phyloP scores from a whole-genome alignment of 345 rosid genomes.

The Arabidopsis thaliana region TAIR10.1 NC_003074.8:18624501-18625000 shows the following conservation, averaged over 20 bases:
- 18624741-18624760: conserved; percentile 16
- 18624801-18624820: conserved; percentile 55
- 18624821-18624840: conserved; percentile 49
- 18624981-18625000: conserved; percentile 78
- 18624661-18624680: conserved; percentile 70
- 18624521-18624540: conserved; percentile 71
- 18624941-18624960: conserved; percentile 83
- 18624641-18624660: conserved; percentile 72
- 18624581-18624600: conserved; percentile 14
- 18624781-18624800: conserved; percentile 51
- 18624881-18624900: conserved; percentile 35
- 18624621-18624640: conserved; percentile 83
- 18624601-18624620: conserved; percentile 33
- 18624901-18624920: conserved; percentile 55
- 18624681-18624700: conserved; percentile 88
- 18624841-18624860: conserved; percentile 24
- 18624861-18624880: conserved; percentile 3
- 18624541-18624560: conserved; percentile 50
- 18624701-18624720: conserved; percentile 63
- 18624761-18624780: conserved; percentile 1
- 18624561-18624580: conserved; percentile 13
- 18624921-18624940: conserved; percentile 77
- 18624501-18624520: conserved; percentile 61
- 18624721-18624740: conserved; percentile 47
- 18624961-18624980: conserved; percentile 88